Base-by-base conservation (phyloP, 768 basidiomycete genomes). In the Auriscalpium microsporum region DNA sequence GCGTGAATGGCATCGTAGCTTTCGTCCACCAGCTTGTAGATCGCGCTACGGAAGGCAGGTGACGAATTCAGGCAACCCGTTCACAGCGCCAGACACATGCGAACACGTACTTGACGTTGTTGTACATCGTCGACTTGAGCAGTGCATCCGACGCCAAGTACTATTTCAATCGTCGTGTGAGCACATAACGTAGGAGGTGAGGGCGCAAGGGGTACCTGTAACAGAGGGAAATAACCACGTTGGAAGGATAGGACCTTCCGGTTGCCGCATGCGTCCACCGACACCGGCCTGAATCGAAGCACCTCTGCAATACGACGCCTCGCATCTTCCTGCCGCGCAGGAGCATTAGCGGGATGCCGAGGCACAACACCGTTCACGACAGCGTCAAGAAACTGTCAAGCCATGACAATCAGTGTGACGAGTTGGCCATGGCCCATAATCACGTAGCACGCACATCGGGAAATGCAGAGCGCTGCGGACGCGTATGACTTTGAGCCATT, bases 101-200 rank as follows among this genome's bases (percentile, higher is more conserved):
- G 28, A 28, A 16, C 28, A 56, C 55, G 48, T 50, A 67, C 69
- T 69, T 69, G 52, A 68, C 67, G 44, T 64, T 65, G 19, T 63
- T 62, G 36, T 67, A 62, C 55, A 71, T 55, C 7, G 67, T 68
- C n/a, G 59, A 64, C 40, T 69, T 68, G 16, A 70, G 40, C 14
- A 71, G 60, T 23, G 63, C 61, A 44, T 63, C 65, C 4, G 67
- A 69, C 3, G 69, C 58, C 21, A 69, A 54, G 51, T 67, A 72
- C 71, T 72, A 49, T 0, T 17, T 19, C 19, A 36, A 28, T 28
- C 28, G 5, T 28, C 7, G 4, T 28, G 28, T 28, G 28, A 28
- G 28, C 28, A 4, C 28, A 28, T 2, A 28, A 4, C 4, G 28
- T 5, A 28, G 28, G 28, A 28, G 28, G 28, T 4, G 35, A 38